Evolutionary conservation across 805 yeast genomes (phyloP), one percentile per base, ranked within the genome.

Genomic region (Barnettozyma vustinii): DNA sequence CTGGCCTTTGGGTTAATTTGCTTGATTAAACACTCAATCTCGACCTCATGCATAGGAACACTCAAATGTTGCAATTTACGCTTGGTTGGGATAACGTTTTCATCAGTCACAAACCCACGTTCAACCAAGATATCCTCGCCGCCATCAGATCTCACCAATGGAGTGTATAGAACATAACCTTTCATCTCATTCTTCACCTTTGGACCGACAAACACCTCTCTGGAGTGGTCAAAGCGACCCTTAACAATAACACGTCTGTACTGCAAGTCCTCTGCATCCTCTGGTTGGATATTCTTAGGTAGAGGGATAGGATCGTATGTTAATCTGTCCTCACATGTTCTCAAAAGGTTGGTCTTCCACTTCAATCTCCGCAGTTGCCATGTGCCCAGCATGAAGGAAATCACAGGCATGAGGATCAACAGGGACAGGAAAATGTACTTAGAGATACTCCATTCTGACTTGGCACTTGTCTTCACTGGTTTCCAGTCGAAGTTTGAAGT

Each of bases 171-270:
- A 21, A 79, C 68, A 64, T 87, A 94, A 1, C 99, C 99, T 49
- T 81, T 76, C 54, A 72, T 70, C 41, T 83, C 88, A 52, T 88
- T 82, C 55, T 75, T 74, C 44, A 85, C 72, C 54, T 97, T 76
- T 6, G 99, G 98, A 0, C 98, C 98, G 46, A 94, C 88, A 59
- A 87, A 85, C 69, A 90, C 80, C 64, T 94, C 99, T 60, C 90
- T 81, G 13, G 81, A 79, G 59, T 94, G 91, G 56, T 87, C 84
- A 63, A 84, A 94, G 48, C 73, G 75, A 1, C 99, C 99, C 45
- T 75, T 80, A 12, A 87, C 67, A n/a, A 74, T 71, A 40, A 92
- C 91, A 54, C 84, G 75, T 48, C 97, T 76, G 64, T 84, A 92
- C 58, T 91, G 96, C 67, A 88, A 84, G 50, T 86, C 85, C 19